Percentiles rank a stretch among this genome's conserved stretches.
Evolutionary conservation across 2,329 filamentous ascomycete genomes (phyloP).

Genomic region (Cladosporium austrohemisphaericum): DNA sequence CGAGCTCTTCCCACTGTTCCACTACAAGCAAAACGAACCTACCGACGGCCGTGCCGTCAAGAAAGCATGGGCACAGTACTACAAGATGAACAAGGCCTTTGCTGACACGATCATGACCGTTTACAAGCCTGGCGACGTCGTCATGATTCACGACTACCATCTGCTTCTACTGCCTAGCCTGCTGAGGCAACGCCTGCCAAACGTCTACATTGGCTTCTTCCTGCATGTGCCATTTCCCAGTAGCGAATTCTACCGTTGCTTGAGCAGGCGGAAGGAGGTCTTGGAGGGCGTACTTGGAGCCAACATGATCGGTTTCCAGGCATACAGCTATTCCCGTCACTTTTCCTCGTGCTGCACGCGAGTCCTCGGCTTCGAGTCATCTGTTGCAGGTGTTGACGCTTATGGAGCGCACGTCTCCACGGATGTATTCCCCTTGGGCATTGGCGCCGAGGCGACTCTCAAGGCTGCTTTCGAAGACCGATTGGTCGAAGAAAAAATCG

Average conservation of each 20-base stretch:
- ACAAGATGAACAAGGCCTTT: conserved; percentile 87
- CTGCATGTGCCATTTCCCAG: conserved; percentile 92
- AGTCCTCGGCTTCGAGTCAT: conserved; percentile 85
- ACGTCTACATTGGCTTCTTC: conserved; percentile 93
- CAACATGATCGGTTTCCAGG: conserved; percentile 93
- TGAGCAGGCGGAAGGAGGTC: conserved; percentile 83
- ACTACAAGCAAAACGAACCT: conserved; percentile 93
- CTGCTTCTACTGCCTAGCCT: conserved; percentile 85
- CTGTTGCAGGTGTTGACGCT: conserved; percentile 78
- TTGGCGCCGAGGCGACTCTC: conserved; percentile 79
- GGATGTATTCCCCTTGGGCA: conserved; percentile 91
- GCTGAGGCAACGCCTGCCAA: conserved; percentile 77
- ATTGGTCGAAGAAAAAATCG: conserved; percentile 67
- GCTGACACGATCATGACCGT: conserved; percentile 82
- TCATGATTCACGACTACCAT: conserved; percentile 93
- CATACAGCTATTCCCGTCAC: conserved; percentile 89
- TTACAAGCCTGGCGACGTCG: conserved; percentile 88
- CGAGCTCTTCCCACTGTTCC: conserved; percentile 86
- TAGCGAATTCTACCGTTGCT: conserved; percentile 88
- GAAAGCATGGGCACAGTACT: conserved; percentile 86
- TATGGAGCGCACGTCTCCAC: conserved; percentile 87
- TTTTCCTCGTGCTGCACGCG: conserved; percentile 92
- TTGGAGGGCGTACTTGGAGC: conserved; percentile 84
- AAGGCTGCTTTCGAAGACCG: conserved; percentile 65
- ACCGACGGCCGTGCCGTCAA: conserved; percentile 78